These are phyloP conservation scores for Monascus purpureus DNA, from an alignment of 495 filamentous ascomycete species.

Conservation along the genomic window DNA sequence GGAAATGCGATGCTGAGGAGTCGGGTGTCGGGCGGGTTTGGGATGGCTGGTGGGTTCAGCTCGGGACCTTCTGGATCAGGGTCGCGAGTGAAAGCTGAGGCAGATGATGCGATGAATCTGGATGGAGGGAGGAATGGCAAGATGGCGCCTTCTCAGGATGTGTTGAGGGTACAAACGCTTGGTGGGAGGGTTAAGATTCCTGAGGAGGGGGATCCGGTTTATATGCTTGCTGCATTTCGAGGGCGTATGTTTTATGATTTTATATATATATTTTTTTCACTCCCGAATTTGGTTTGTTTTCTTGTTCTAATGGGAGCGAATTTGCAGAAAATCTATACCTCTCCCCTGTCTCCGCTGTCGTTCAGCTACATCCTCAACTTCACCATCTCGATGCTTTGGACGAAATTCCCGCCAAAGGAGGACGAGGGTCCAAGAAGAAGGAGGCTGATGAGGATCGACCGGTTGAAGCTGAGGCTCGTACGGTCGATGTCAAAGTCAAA, in stretches of 20 bases:
- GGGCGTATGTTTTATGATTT: constrained; percentile 31
- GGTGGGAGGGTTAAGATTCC: constrained; percentile 51
- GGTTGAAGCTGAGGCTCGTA: constrained; percentile 38
- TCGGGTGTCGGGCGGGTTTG: constrained; percentile 35
- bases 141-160: constrained; percentile 13
- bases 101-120: constrained; percentile 22
- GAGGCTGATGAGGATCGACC: constrained; percentile 29
- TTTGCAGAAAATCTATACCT: constrained; percentile 57
- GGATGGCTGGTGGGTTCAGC: constrained; percentile 46
- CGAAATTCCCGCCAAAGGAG: constrained; percentile 21
- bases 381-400: constrained; percentile 58
- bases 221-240: constrained; percentile 60
- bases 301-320: too few relatives aligned
- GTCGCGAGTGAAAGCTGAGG: constrained; percentile 24
- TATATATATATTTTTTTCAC: constrained; percentile 1
- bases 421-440: constrained; percentile 4
- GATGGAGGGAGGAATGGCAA: constrained; percentile 16
- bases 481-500: constrained; percentile 57
- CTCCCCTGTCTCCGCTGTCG: constrained; percentile 51
- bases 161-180: constrained; percentile 35
- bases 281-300: constrained; percentile 1
- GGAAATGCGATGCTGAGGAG: constrained; percentile 51
- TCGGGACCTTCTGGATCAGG: constrained; percentile 14
- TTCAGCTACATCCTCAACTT: constrained; percentile 61
- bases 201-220: constrained; percentile 45